Percentiles rank a stretch among this genome's conserved stretches.
These are phyloP conservation scores for Phytophthora nicotianae DNA, from an alignment of 352 stramenopile genomes.

Conservation along the genomic window DNA sequence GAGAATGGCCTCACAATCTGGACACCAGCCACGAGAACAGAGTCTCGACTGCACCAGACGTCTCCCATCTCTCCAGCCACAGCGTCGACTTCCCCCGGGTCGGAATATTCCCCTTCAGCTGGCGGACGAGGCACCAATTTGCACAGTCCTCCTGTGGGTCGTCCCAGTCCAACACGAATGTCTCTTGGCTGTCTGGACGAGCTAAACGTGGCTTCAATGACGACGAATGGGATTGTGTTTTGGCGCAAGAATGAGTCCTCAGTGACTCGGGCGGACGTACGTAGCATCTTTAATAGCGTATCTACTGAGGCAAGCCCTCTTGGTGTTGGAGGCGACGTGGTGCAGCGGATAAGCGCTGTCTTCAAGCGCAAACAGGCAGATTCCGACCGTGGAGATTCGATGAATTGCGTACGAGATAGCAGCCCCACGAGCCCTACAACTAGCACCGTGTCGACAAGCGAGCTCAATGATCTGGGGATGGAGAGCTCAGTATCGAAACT, in stretches of 20 bases:
- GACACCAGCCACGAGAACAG: constrained; percentile 16
- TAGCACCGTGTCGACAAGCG: constrained; percentile 32
- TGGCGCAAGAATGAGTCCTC: constrained; percentile 61
- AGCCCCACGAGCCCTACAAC: constrained; percentile 32
- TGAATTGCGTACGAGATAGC: constrained; percentile 33
- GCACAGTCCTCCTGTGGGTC: constrained; percentile 14
- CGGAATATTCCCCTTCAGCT: constrained; percentile 26
- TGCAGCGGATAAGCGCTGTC: constrained; percentile 49
- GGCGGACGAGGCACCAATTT: constrained; percentile 1
- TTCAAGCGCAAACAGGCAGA: constrained; percentile 49
- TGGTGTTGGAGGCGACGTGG: constrained; percentile 61
- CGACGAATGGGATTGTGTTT: constrained; percentile 67
- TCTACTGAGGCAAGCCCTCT: constrained; percentile 51
- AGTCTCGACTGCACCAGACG: constrained; percentile 19
- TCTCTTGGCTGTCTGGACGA: constrained; percentile 58
- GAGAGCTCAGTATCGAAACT: constrained; percentile 16
- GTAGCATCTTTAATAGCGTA: constrained; percentile 41
- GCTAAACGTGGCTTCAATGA: constrained; percentile 68
- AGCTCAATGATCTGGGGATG: constrained; percentile 32
- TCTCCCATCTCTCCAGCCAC: constrained; percentile 31
- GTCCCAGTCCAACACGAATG: constrained; percentile 34
- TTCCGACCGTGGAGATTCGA: constrained; percentile 24
- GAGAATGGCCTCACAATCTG: constrained; percentile 26
- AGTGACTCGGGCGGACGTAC: constrained; percentile 38
- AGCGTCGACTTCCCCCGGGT: constrained; percentile 29